Base-by-base conservation (phyloP, 371 early-diverging fungal genomes). In the Mucor indicus region DNA sequence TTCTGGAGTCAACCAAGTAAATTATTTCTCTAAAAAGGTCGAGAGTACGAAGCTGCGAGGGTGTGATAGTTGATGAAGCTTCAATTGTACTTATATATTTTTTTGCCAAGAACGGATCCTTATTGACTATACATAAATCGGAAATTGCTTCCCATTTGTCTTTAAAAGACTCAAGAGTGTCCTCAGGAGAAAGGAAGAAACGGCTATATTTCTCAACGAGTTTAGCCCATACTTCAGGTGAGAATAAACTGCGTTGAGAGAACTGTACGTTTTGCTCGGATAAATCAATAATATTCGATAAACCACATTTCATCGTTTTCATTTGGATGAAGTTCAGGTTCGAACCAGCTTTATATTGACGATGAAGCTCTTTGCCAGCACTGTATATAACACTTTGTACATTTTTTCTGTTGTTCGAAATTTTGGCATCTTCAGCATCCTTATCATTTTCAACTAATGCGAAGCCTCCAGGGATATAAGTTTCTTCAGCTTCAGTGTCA, bases 241-340 rank as follows among this genome's bases (percentile, higher is more conserved):
- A 35, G n/a, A 35, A 16, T 35, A 35, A n/a, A n/a, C 35, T n/a
- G 35, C 35, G 35, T 35, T 35, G 35, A 9, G 35, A 35, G n/a
- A 10, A 35, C n/a, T 35, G 16, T n/a, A 35, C n/a, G n/a, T 35
- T n/a, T n/a, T 35, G 10, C n/a, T 35, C 35, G 35, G 35, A 35
- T 35, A 35, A 35, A 35, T 35, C n/a, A 9, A 35, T 9, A 9
- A 35, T 35, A 35, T 35, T 35, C 35, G 35, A 35, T n/a, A 35
- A 35, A 35, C 35, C 35, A 35, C 35, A 35, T 35, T 35, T 35
- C 35, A 35, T 35, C n/a, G 35, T 35, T 35, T 35, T 35, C 35
- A 35, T 35, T 35, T 35, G 35, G 35, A n/a, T 16, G n/a, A 35
- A 35, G 35, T 35, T 35, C 10, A 35, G 35, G 5, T 35, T 35